Conservation (phyloP, 225 moss, liverwort and hornwort species). For the Sphagnum contortum region DNA sequence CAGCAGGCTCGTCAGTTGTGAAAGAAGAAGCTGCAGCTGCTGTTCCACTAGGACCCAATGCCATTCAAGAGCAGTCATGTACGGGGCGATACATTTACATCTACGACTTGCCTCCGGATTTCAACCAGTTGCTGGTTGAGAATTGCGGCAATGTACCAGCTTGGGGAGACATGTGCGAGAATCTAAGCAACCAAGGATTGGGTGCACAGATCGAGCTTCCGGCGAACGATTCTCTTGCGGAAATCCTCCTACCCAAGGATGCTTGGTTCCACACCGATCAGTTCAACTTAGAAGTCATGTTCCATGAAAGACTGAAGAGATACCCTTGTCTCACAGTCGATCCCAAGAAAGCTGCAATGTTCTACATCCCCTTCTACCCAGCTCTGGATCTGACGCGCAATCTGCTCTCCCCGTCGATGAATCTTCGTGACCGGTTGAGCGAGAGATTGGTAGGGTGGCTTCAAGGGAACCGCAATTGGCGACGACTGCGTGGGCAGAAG, state of each 20-base stretch:
- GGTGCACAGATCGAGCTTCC: too few species aligned
- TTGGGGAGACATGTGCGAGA: too few species aligned
- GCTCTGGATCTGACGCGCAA: slow-evolving; percentile 40
- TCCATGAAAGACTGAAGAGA: slow-evolving; percentile 49
- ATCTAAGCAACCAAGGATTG: too few species aligned
- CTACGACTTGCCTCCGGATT: too few species aligned
- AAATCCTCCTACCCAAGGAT: slow-evolving; percentile 5
- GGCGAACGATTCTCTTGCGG: too few species aligned
- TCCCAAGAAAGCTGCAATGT: slow-evolving; percentile 53
- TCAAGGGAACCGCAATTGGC: slow-evolving; percentile 32
- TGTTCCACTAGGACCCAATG: too few species aligned
- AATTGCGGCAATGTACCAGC: too few species aligned
- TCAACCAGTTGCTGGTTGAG: too few species aligned
- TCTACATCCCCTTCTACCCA: slow-evolving; percentile 73
- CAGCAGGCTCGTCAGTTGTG: too few species aligned
- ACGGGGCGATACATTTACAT: too few species aligned
- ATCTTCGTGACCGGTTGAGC: slow-evolving; percentile 35
- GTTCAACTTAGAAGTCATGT: slow-evolving; percentile 50
- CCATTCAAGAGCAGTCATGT: too few species aligned
- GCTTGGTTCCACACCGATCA: slow-evolving; percentile 73
- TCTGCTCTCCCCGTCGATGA: slow-evolving; percentile 10
- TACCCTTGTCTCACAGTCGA: slow-evolving; percentile 55
- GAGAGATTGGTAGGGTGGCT: slow-evolving; percentile 46
- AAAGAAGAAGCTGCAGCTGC: too few species aligned
- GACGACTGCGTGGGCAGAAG: slow-evolving; percentile 38